phyloP scores from a whole-genome alignment of 225 moss, liverwort and hornwort genomes.

The Thuidium tamariscinum region DNA sequence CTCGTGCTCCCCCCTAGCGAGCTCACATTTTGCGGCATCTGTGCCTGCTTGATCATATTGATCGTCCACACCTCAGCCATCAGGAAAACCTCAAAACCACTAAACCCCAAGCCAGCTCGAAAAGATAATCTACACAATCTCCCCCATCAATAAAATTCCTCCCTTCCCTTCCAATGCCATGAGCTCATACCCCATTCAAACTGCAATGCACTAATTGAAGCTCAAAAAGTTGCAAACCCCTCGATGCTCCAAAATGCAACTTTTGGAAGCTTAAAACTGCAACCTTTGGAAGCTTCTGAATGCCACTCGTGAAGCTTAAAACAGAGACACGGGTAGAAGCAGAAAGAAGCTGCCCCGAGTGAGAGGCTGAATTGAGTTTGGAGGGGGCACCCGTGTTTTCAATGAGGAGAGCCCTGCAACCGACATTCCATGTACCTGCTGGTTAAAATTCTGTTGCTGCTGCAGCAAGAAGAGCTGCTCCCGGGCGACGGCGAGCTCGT shows the following conservation, averaged over 20 bases:
- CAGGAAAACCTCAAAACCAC: background rate
- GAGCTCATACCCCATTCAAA: background rate
- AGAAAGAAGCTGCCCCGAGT: background rate
- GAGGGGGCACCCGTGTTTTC: background rate
- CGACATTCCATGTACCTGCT: conserved; percentile 12
- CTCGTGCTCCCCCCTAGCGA: conserved; percentile 33
- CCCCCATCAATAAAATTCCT: background rate
- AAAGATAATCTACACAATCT: background rate
- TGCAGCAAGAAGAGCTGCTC: conserved; percentile 37
- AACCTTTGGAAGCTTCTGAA: background rate
- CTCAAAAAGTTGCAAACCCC: background rate
- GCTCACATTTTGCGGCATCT: conserved; percentile 37
- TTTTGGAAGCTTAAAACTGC: no score
- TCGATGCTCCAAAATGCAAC: background rate
- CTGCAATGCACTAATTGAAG: background rate
- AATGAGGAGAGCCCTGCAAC: background rate
- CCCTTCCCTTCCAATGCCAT: background rate
- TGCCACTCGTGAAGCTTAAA: background rate
- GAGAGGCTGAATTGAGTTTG: background rate
- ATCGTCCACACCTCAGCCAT: background rate
- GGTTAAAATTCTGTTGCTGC: conserved; percentile 38
- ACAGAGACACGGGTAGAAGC: background rate
- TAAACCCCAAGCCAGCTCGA: background rate
- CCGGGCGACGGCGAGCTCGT: conserved; percentile 32
- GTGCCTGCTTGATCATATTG: conserved; percentile 13